Evolutionary conservation across 352 stramenopile species (phyloP), one percentile per base, ranked within the genome.

Genomic region (Pythium insidiosum): DNA sequence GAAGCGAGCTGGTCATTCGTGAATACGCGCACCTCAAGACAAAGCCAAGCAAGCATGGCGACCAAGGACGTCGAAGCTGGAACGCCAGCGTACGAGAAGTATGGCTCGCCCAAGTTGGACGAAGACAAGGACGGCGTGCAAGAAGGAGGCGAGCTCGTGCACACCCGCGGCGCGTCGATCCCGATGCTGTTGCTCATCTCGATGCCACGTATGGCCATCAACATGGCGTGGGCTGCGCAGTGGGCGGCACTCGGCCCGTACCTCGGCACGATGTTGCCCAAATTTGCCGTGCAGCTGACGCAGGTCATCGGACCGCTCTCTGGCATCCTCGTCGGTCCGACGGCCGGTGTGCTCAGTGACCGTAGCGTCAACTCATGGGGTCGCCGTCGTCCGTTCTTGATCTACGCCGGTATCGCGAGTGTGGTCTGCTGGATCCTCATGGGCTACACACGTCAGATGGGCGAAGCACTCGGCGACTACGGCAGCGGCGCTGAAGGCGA

Each of bases 221-320:
- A 66, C 31, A 81, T 84, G 68, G 66, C 68, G 0, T 84, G 68
- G 71, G 46, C 68, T 4, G 71, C 71, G 5, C 71, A 84, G 34
- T 84, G 68, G 68, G 61, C 66, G 11, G 71, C 71, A 5, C 20
- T 84, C 1, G 68, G 67, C 10, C 71, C 71, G n/a, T 78, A 81
- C 46, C 54, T 84, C 15, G 48, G 67, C 22, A 75, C 63, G 0
- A 53, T 84, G 29, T 38, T 84, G 1, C 63, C 68, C 19, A 38
- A 54, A 1, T 79, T 63, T 38, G 59, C 63, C 5, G 71, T 84
- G 26, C 66, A 79, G 49, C 40, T 78, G 7, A 73, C 68, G 6
- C 71, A 84, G 37, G 39, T 84, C 22, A 70, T 68, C 20, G 71
- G 68, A 10, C 71, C 71, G 1, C 41, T 78, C 9, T 51, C 63